Percentiles rank a stretch among this genome's conserved stretches.
These are phyloP conservation scores for Linnemannia hyalina DNA, from an alignment of 192 early-diverging fungal species.

Conservation along the genomic window DNA sequence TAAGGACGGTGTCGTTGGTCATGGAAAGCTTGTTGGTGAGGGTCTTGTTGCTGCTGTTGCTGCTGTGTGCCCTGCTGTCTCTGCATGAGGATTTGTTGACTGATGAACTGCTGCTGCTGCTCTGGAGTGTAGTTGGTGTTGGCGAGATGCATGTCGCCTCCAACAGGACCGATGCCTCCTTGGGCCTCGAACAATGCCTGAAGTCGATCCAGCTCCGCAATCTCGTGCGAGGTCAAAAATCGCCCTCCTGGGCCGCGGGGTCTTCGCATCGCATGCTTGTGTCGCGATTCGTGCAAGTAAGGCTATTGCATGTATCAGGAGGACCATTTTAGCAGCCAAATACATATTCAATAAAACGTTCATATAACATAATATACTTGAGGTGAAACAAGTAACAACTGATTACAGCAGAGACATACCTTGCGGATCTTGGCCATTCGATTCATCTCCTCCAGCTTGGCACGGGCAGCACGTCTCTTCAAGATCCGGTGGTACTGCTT, in stretches of 20 bases:
- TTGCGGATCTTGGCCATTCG: slow-evolving; percentile 79
- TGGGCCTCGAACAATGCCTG: slow-evolving; percentile 26
- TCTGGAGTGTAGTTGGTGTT: slow-evolving; percentile 30
- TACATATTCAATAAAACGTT: too few species aligned
- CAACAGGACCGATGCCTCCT: slow-evolving; percentile 30
- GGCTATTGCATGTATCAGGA: slow-evolving; percentile 58
- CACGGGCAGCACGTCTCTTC: slow-evolving; percentile 92
- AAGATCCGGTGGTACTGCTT: slow-evolving; percentile 91
- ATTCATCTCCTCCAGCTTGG: slow-evolving; percentile 84
- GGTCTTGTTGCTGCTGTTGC: not conserved
- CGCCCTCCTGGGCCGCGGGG: slow-evolving; percentile 97
- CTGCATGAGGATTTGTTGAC: slow-evolving; percentile 36
- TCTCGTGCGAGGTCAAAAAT: slow-evolving; percentile 79
- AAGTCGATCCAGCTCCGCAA: slow-evolving; percentile 51
- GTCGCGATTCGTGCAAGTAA: slow-evolving; percentile 97
- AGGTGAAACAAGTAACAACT: not conserved
- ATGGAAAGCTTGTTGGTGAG: slow-evolving; percentile 10
- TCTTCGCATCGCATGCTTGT: slow-evolving; percentile 96
- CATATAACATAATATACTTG: not conserved
- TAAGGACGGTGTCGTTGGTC: slow-evolving; percentile 16
- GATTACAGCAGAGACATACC: slow-evolving; percentile 31
- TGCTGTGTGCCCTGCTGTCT: slow-evolving; percentile 15
- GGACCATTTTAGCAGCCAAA: not conserved
- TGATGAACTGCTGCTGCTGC: slow-evolving; percentile 35
- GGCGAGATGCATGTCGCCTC: slow-evolving; percentile 40